Percentiles rank a stretch among this genome's conserved stretches.
phyloP scores from a whole-genome alignment of 1,139 yeast species.

The Saccharomyces uvarum region DNA sequence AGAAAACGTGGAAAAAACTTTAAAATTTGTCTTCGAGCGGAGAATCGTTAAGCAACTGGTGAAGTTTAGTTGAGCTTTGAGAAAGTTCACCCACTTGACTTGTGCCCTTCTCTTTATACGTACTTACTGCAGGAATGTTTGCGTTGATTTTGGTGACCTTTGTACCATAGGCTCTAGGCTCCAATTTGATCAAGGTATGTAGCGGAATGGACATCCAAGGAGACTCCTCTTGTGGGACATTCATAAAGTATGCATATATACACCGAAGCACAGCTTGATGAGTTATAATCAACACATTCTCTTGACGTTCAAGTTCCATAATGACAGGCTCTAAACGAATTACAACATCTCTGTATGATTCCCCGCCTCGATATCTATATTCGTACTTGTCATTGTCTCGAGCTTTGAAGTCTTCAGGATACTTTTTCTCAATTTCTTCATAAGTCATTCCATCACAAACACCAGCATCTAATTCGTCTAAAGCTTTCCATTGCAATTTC shows the following conservation, averaged over 20 bases:
- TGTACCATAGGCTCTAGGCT: constrained; percentile 89
- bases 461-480: constrained; percentile 96
- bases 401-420: constrained; percentile 92
- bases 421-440: constrained; percentile 72
- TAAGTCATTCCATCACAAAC: constrained; percentile 93
- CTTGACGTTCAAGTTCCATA: constrained; percentile 97
- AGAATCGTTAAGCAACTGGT: constrained; percentile 32
- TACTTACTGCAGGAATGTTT: constrained; percentile 93
- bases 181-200: constrained; percentile 86
- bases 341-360: constrained; percentile 90
- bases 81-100: constrained; percentile 61
- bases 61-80: constrained; percentile 22
- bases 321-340: constrained; percentile 91
- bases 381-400: constrained; percentile 94
- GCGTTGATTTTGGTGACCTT: constrained; percentile 85
- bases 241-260: constrained; percentile 95
- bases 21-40: constrained; percentile 13
- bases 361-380: constrained; percentile 94
- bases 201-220: constrained; percentile 99
- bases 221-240: constrained; percentile 91
- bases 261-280: constrained; percentile 97
- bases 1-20: not conserved
- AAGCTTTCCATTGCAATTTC: constrained; percentile 89
- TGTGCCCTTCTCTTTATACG: constrained; percentile 91
- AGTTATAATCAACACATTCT: constrained; percentile 87